Evolutionary conservation across 176 grass and related monocot genomes (phyloP), one percentile per base, ranked within the genome.

Genomic region (Aegilops umbellulata): DNA sequence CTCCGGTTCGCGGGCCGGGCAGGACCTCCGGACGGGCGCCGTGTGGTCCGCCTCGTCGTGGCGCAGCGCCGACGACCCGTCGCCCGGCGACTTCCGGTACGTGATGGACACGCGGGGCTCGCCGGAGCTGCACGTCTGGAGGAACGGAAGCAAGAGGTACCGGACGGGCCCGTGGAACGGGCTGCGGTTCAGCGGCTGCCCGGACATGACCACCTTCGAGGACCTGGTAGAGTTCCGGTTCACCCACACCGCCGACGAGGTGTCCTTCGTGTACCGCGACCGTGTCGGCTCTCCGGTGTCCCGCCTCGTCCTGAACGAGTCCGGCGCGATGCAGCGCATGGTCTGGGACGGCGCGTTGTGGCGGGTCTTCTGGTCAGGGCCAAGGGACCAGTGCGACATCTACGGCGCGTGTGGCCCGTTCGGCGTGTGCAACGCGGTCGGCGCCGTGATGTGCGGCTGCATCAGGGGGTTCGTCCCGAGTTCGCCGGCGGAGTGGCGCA

Each of bases 141-240:
- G 46, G 13, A 12, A 8, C 0, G 67, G 76, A 15, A 29, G 49
- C 8, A 80, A 85, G 61, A 75, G 5, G 5, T 95, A 82, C 76
- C 79, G 93, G 8, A 81, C 85, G 2, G 93, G 93, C 0, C 83
- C 90, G 1, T 95, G 93, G 93, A 91, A 84, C 19, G 90, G 93
- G 6, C 3, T 75, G 10, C 75, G 83, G 16, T 92, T 85, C 86
- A 88, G 82, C 47, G 93, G 93, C 74, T 58, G 88, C 27, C 88
- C 88, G 25, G 86, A 73, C 83, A 90, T 89, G 86, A 67, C 83
- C 2, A 92, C 85, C 36, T 94, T 82, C 80, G 81, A 25, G 17
- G 38, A 88, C 47, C 76, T 79, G 76, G 85, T 91, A 22, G 29
- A 29, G 47, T 89, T 85, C 86, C 8, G 10, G 35, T 91, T 93